Evolutionary conservation across 2,329 filamentous ascomycete species (phyloP), one percentile per base, ranked within the genome.

Genomic region (Fusarium compactum): DNA sequence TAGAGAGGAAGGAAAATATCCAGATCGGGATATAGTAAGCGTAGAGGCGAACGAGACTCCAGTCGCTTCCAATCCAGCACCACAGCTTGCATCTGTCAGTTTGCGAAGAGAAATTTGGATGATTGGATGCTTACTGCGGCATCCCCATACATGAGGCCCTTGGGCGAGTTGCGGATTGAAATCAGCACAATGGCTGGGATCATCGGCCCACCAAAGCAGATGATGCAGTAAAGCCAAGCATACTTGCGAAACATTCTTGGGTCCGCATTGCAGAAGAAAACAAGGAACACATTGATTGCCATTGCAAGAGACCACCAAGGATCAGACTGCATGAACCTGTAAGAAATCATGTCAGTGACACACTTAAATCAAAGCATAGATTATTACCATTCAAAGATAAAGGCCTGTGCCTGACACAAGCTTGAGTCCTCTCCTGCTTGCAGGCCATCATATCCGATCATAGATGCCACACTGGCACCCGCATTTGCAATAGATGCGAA

Each of bases 221-320:
- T 78, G 1, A 89, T 45, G 24, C 89, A 84, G 76, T 95, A 95
- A 50, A 89, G 85, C 85, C 90, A 92, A 55, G 90, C 85, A 74
- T 92, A 92, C 52, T 87, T 86, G 18, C 87, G 85, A 74, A 94
- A 93, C 54, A 89, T 88, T 2, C 88, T 88, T 1, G 86, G 86
- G 50, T 84, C 84, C 12, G 84, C 85, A 20, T 85, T 84, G 74
- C 82, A 82, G 78, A 89, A 89, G 74, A 89, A 89, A 43, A 89
- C 87, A 52, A 95, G 85, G 76, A 91, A 93, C 58, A 95, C 92
- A 70, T 95, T 95, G 74, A 91, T 85, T 1, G 92, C 91, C 92
- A 95, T 95, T 66, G 91, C 91, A 71, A 94, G 88, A 0, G 91
- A 92, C 91, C 90, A 94, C 81, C 91, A 86, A 1, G 90, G 89